A percentile compares a stretch with the other conserved stretches of the same genome.
Evolutionary conservation across 2,329 filamentous ascomycete genomes (phyloP).

Genomic region (Pseudogymnoascus sp.): DNA sequence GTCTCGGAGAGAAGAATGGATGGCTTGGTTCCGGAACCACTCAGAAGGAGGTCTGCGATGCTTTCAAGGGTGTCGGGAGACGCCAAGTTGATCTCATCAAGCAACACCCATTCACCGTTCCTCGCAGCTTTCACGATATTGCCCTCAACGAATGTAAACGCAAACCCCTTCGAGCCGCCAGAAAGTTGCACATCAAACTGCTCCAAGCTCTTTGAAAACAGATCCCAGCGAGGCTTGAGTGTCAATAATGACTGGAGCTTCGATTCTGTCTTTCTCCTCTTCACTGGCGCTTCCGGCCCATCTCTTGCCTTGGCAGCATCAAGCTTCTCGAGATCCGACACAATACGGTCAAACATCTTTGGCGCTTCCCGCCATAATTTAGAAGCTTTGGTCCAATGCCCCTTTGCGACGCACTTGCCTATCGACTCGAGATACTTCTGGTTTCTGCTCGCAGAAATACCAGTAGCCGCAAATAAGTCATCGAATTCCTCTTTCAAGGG

Average conservation of each 20-base stretch:
- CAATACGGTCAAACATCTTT: constrained; percentile 71
- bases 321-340: constrained; percentile 45
- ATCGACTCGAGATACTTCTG: constrained; percentile 77
- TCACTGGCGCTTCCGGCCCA: constrained; percentile 55
- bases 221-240: constrained; percentile 64
- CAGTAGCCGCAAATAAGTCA: constrained; percentile 74
- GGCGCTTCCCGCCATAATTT: constrained; percentile 85
- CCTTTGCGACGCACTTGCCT: constrained; percentile 68
- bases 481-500: constrained; percentile 93
- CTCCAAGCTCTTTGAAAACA: constrained; percentile 65
- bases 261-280: constrained; percentile 57
- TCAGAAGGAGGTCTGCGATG: constrained; percentile 76
- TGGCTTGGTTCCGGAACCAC: constrained; percentile 62
- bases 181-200: constrained; percentile 75
- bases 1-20: constrained; percentile 89
- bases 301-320: constrained; percentile 31
- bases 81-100: constrained; percentile 96
- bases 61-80: constrained; percentile 92
- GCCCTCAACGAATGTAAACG: constrained; percentile 92
- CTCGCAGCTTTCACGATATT: constrained; percentile 93
- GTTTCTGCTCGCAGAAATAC: constrained; percentile 81
- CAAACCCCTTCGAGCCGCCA: constrained; percentile 66
- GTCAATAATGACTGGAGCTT: constrained; percentile 58
- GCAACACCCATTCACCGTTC: constrained; percentile 92
- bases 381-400: constrained; percentile 80